Conservation (phyloP, 805 yeast species). For the Metschnikowia gruessii region DNA sequence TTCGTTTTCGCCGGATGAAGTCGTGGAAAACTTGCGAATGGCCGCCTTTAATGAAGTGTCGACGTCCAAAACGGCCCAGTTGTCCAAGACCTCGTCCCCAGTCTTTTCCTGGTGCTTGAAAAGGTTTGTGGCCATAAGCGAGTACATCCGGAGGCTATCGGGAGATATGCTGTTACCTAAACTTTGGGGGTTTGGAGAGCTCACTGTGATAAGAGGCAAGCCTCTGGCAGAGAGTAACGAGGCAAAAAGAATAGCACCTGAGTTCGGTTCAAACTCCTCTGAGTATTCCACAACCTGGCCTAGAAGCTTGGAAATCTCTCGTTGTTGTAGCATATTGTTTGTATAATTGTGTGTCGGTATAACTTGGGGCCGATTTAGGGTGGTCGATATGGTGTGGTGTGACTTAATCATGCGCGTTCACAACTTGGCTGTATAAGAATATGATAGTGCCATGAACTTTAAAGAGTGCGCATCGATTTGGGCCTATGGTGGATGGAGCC, state of each 20-base stretch:
- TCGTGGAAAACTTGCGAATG: conserved; percentile 23
- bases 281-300: conserved; percentile 28
- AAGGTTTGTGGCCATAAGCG: conserved; percentile 34
- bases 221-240: conserved; percentile 38
- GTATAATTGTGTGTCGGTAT: not conserved
- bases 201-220: conserved; percentile 40
- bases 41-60: conserved; percentile 29
- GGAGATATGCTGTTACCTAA: conserved; percentile 17
- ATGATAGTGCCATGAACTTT: no score
- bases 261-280: not conserved
- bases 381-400: no score
- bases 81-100: conserved; percentile 17
- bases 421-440: no score
- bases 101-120: conserved; percentile 19
- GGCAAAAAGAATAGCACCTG: conserved; percentile 23
- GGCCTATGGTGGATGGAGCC: no score
- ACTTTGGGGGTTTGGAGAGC: conserved; percentile 16
- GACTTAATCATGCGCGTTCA: no score
- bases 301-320: conserved; percentile 35
- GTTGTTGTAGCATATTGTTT: conserved; percentile 37
- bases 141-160: conserved; percentile 34
- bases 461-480: no score
- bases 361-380: not conserved
- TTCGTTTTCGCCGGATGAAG: conserved; percentile 11
- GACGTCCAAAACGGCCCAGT: conserved; percentile 32